These are phyloP conservation scores for Cardamine resedifolia DNA, from an alignment of 345 rosid genomes.

Conservation along the genomic window DNA sequence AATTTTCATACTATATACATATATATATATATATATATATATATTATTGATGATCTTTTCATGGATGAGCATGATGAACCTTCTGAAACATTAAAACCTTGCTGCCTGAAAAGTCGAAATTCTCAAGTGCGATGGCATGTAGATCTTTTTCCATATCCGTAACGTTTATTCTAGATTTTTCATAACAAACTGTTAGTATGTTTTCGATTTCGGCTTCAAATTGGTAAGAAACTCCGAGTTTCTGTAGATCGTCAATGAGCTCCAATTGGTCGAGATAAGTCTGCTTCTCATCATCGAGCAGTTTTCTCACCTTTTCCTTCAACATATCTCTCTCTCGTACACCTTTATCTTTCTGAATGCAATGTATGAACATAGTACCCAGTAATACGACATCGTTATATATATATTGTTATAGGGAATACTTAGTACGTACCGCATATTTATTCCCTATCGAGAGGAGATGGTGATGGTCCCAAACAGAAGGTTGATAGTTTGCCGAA, in stretches of 20 bases:
- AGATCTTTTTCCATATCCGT: slow-evolving; percentile 19
- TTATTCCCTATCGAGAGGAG: slow-evolving; percentile 15
- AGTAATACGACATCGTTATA: background rate
- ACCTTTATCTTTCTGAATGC: slow-evolving; percentile 9
- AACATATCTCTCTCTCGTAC: slow-evolving; percentile 16
- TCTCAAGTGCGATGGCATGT: slow-evolving; percentile 31
- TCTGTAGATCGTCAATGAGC: slow-evolving; percentile 27
- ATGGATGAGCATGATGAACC: background rate
- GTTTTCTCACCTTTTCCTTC: slow-evolving; percentile 22
- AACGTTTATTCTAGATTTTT: background rate
- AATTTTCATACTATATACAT: too few species aligned
- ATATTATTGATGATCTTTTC: background rate
- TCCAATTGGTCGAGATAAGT: slow-evolving; percentile 6
- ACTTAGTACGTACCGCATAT: background rate
- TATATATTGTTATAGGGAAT: background rate
- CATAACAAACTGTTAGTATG: slow-evolving; percentile 26
- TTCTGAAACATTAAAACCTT: slow-evolving; percentile 36
- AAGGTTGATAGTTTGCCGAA: slow-evolving; percentile 29
- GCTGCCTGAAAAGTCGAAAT: slow-evolving; percentile 42
- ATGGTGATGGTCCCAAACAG: slow-evolving; percentile 28
- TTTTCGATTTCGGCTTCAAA: slow-evolving; percentile 40
- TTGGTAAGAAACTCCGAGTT: slow-evolving; percentile 49
- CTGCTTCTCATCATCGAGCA: slow-evolving; percentile 17
- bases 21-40: background rate
- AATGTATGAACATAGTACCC: background rate